Conservation (phyloP, 2,329 filamentous ascomycete species). For the Colletotrichum echinochloae region DNA sequence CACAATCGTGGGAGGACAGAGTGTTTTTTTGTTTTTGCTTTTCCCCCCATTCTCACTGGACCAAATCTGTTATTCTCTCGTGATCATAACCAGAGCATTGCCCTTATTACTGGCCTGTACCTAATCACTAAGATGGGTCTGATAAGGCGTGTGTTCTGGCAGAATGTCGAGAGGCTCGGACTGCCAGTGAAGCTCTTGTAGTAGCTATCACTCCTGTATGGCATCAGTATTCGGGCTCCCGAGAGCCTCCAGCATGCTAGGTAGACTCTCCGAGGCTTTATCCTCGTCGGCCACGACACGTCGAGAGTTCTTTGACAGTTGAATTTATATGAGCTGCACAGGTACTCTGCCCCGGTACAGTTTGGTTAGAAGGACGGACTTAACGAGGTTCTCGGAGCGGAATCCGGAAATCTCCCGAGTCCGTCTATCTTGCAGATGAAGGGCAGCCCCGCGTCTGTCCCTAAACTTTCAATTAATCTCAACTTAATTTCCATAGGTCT, state of each 20-base stretch:
- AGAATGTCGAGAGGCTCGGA: slow-evolving; percentile 10
- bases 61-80: neutral
- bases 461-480: too few relatives aligned
- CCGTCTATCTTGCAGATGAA: slow-evolving; percentile 46
- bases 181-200: slow-evolving; percentile 20
- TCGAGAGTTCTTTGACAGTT: slow-evolving; percentile 52
- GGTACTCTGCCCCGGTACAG: slow-evolving; percentile 45
- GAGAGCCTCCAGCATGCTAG: slow-evolving; percentile 47
- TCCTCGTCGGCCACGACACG: slow-evolving; percentile 57
- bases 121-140: slow-evolving; percentile 19
- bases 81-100: neutral
- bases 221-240: slow-evolving; percentile 44
- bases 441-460: too few relatives aligned
- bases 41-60: neutral
- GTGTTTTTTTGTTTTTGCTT: too few relatives aligned
- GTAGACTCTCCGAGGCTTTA: slow-evolving; percentile 53
- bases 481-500: neutral
- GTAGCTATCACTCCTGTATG: slow-evolving; percentile 43
- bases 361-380: slow-evolving; percentile 51
- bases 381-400: slow-evolving; percentile 50
- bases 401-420: slow-evolving; percentile 48
- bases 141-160: neutral
- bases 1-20: neutral
- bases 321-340: slow-evolving; percentile 52
- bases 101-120: too few relatives aligned